These are phyloP conservation scores for Mucor sp. DNA, from an alignment of 371 early-diverging fungal species.

Conservation along the genomic window DNA sequence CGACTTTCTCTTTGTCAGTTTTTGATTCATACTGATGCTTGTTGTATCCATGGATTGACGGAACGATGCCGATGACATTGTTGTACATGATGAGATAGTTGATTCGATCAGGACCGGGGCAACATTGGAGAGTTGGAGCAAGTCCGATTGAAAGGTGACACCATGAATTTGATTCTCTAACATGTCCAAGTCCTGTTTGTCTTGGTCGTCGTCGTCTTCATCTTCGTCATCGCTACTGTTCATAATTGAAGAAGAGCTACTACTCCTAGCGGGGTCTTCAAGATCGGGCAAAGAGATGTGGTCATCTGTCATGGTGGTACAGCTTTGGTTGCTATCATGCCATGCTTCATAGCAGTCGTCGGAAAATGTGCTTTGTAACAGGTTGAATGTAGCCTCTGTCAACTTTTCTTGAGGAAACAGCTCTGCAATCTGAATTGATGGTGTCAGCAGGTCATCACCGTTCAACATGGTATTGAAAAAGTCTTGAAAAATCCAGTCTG, in stretches of 20 bases:
- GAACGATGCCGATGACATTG: constrained; percentile 2
- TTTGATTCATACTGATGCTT: not conserved
- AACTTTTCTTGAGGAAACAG: not conserved
- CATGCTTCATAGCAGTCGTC: not conserved
- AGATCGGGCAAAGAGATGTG: constrained; percentile 10
- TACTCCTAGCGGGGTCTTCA: not conserved
- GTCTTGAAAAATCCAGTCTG: constrained; percentile 24
- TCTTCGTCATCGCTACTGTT: constrained; percentile 3
- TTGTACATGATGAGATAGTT: constrained; percentile 9
- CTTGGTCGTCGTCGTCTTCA: constrained; percentile 7
- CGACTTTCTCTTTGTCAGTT: constrained; percentile 12
- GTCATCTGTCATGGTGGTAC: constrained; percentile 1
- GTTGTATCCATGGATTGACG: not conserved
- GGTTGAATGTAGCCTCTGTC: not conserved
- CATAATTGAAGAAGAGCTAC: not conserved
- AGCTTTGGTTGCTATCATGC: not conserved
- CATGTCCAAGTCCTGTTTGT: not conserved
- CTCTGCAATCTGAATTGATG: not conserved
- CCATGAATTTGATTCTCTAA: not conserved
- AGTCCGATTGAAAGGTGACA: not conserved
- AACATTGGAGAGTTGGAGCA: not conserved
- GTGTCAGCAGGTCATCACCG: not conserved
- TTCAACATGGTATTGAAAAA: constrained; percentile 5
- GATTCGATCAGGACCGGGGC: constrained; percentile 7
- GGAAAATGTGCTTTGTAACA: not conserved